Percentiles rank a stretch among this genome's conserved stretches.
Conservation (phyloP, 192 early-diverging fungal species). For the Gorgonomyces haynaldii region DNA sequence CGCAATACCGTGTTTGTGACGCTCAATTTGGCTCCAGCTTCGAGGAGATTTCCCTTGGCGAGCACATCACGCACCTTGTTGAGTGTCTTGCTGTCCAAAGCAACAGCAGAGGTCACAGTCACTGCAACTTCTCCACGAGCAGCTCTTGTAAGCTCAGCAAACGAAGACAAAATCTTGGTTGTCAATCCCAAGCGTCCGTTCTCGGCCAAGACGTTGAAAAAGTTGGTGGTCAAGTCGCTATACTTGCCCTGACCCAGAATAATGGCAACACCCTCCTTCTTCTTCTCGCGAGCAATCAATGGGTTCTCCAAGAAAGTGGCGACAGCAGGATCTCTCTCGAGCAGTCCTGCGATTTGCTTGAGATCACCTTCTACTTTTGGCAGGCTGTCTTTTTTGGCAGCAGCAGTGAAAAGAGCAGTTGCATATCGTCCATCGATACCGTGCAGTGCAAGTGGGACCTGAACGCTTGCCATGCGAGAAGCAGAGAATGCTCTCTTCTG, state of each 20-base stretch:
- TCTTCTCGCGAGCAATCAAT: constrained; percentile 64
- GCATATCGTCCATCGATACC: constrained; percentile 97
- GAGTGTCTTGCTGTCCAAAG: constrained; percentile 60
- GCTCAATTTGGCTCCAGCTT: constrained; percentile 69
- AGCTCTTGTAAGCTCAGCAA: constrained; percentile 74
- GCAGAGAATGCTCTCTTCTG: too few species aligned
- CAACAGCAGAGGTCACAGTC: constrained; percentile 82
- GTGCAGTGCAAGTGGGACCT: constrained; percentile 76
- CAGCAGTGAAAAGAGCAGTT: constrained; percentile 90
- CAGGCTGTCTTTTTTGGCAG: constrained; percentile 67
- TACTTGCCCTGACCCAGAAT: constrained; percentile 53
- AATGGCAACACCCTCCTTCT: constrained; percentile 61
- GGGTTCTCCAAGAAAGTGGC: constrained; percentile 75
- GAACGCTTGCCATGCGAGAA: too few species aligned
- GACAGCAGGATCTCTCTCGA: constrained; percentile 63
- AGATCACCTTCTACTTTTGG: constrained; percentile 78
- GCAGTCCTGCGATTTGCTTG: constrained; percentile 44
- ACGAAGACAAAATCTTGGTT: constrained; percentile 67
- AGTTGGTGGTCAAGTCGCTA: constrained; percentile 80
- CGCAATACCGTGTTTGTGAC: constrained; percentile 68
- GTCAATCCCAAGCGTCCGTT: constrained; percentile 88
- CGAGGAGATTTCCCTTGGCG: constrained; percentile 67
- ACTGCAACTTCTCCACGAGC: constrained; percentile 78
- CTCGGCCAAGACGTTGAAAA: constrained; percentile 84
- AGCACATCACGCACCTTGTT: constrained; percentile 65